Percentiles rank a stretch among this genome's conserved stretches.
phyloP scores from a whole-genome alignment of 2,329 filamentous ascomycete species.

The Chaetomiaceae sp. region DNA sequence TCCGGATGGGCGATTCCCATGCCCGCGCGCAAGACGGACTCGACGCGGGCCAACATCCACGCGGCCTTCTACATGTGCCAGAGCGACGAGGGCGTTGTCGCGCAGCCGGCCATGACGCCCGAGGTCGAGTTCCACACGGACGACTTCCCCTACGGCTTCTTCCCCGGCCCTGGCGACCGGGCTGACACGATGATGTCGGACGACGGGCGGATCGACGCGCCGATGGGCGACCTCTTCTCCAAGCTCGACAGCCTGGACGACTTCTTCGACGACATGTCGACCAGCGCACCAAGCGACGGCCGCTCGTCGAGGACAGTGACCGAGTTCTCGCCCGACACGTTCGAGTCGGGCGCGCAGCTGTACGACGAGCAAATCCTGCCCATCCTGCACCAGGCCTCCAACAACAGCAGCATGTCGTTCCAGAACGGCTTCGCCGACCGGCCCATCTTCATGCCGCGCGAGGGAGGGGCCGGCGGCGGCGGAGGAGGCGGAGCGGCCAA shows the following conservation, averaged over 20 bases:
- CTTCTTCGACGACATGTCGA: slow-evolving; percentile 69
- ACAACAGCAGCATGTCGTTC: slow-evolving; percentile 70
- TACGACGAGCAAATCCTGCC: slow-evolving; percentile 93
- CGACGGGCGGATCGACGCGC: slow-evolving; percentile 65
- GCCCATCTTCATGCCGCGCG: slow-evolving; percentile 56
- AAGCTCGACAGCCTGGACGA: slow-evolving; percentile 77
- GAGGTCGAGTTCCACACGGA: slow-evolving; percentile 92
- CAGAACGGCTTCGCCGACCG: slow-evolving; percentile 84
- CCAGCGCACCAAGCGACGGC: slow-evolving; percentile 57
- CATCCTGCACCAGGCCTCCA: slow-evolving; percentile 81
- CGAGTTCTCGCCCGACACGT: slow-evolving; percentile 60
- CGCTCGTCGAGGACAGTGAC: slow-evolving; percentile 60
- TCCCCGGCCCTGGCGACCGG: slow-evolving; percentile 62
- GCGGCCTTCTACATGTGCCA: slow-evolving; percentile 94
- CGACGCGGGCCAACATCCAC: slow-evolving; percentile 87
- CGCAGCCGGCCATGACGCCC: slow-evolving; percentile 65
- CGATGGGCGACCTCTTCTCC: slow-evolving; percentile 77
- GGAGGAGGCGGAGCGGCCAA: neutral
- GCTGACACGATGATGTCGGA: slow-evolving; percentile 93
- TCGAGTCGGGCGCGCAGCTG: slow-evolving; percentile 72
- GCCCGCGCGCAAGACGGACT: slow-evolving; percentile 81
- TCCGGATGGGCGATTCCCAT: slow-evolving; percentile 95
- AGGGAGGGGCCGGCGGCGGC: slow-evolving; percentile 32
- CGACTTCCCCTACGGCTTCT: slow-evolving; percentile 79
- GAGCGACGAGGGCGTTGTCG: slow-evolving; percentile 53